phyloP scores from a whole-genome alignment of 139 green algal species.

The Chlorella sorokiniana region DNA sequence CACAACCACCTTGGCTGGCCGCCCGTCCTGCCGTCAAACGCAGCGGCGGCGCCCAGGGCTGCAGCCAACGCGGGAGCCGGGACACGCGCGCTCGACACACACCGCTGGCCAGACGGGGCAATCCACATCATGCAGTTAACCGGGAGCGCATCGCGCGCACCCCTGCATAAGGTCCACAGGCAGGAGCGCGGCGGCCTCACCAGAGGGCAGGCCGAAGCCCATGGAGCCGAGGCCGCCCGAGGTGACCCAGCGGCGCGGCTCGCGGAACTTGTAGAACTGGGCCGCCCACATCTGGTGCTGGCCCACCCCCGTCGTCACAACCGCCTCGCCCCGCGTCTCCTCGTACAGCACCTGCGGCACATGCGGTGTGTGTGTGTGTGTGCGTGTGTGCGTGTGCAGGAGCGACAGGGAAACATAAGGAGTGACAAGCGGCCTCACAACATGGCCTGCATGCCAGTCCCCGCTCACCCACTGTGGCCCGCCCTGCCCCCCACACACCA shows the following conservation, averaged over 20 bases:
- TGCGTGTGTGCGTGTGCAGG: neutral
- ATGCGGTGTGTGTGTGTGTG: neutral
- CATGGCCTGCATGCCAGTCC: too few relatives aligned
- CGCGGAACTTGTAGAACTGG: slow-evolving; percentile 90
- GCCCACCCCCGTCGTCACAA: slow-evolving; percentile 97
- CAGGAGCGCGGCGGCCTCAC: neutral
- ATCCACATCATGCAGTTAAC: too few relatives aligned
- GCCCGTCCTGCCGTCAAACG: slow-evolving; percentile 80
- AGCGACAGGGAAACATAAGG: neutral
- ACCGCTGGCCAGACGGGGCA: too few relatives aligned
- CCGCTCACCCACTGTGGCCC: too few relatives aligned
- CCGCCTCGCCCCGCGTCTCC: slow-evolving; percentile 92
- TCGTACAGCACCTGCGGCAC: slow-evolving; percentile 88
- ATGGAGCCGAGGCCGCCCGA: slow-evolving; percentile 95
- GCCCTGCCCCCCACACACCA: too few relatives aligned
- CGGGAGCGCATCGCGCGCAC: neutral
- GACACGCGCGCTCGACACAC: too few relatives aligned
- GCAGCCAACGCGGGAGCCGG: too few relatives aligned
- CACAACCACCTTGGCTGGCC: slow-evolving; percentile 78
- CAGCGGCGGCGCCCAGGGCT: slow-evolving; percentile 89
- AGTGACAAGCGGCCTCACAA: neutral
- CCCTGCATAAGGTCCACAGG: neutral
- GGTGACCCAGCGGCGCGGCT: slow-evolving; percentile 84
- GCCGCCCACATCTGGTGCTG: slow-evolving; percentile 99
- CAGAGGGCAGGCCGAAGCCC: slow-evolving; percentile 96